Evolutionary conservation across 108 stramenopile species (phyloP).

Genomic region (Nitzschia palea): DNA sequence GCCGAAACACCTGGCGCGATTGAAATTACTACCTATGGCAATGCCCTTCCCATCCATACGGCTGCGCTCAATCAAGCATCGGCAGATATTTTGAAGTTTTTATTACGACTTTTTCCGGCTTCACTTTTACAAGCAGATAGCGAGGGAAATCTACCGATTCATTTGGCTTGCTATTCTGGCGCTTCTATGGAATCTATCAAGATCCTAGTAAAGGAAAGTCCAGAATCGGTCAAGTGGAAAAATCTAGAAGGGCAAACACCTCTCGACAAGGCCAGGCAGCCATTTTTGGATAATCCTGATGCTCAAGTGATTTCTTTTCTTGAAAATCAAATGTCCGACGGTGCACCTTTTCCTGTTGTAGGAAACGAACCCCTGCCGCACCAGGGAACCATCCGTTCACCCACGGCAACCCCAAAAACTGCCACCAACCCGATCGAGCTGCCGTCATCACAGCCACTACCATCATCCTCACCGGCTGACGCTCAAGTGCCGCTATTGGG

Average conservation of each 20-base stretch:
- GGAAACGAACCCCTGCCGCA: too few species aligned
- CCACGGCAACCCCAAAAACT: too few species aligned
- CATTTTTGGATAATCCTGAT: constrained; percentile 16
- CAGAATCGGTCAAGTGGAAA: background rate
- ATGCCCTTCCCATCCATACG: constrained; percentile 5
- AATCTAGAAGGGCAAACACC: constrained; percentile 1
- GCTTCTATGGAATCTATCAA: background rate
- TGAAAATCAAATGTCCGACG: background rate
- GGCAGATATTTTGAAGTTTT: background rate
- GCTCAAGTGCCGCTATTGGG: too few species aligned
- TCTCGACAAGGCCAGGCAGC: background rate
- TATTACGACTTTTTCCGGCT: background rate
- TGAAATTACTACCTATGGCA: background rate
- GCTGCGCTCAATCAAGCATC: constrained; percentile 10
- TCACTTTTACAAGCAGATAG: background rate
- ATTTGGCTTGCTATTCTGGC: constrained; percentile 16
- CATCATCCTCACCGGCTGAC: too few species aligned
- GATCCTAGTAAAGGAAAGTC: background rate
- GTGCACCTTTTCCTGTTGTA: too few species aligned
- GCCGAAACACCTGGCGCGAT: background rate
- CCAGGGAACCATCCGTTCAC: too few species aligned
- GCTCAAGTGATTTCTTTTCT: background rate
- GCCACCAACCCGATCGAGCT: too few species aligned
- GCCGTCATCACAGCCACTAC: too few species aligned
- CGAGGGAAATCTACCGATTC: constrained; percentile 12